These are phyloP conservation scores for Aspergillus fumigatus DNA, from an alignment of 2,329 filamentous ascomycete genomes.

Conservation along the genomic window DNA sequence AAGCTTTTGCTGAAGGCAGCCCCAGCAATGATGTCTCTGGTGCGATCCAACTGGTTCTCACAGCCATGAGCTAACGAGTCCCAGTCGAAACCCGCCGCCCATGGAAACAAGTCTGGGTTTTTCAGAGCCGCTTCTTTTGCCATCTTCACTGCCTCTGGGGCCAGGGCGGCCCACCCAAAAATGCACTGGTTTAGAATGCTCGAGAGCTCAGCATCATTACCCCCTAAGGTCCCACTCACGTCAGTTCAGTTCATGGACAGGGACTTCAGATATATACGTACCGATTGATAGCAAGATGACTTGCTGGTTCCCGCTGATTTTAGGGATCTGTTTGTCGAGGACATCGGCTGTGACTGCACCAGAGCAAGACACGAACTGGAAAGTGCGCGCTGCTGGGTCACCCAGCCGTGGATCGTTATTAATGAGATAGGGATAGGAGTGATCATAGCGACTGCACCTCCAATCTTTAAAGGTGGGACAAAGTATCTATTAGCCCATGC, in stretches of 20 bases:
- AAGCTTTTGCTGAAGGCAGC: slow-evolving; percentile 1
- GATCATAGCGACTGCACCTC: neutral
- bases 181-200: too few relatives aligned
- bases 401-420: neutral
- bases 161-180: too few relatives aligned
- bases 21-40: neutral
- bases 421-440: neutral
- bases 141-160: too few relatives aligned
- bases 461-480: neutral
- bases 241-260: neutral
- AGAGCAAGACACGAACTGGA: neutral
- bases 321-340: neutral
- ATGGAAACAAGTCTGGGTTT: too few relatives aligned
- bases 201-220: too few relatives aligned
- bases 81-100: too few relatives aligned
- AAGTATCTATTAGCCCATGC: neutral
- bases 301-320: neutral
- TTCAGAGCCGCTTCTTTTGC: too few relatives aligned
- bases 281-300: neutral
- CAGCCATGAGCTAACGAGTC: neutral
- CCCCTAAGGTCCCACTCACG: too few relatives aligned
- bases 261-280: neutral
- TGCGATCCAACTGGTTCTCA: neutral
- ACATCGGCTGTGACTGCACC: neutral
- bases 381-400: neutral